A percentile compares a stretch with the other conserved stretches of the same genome.
phyloP scores from a whole-genome alignment of 768 basidiomycete genomes.

The Amanita pseudoporphyria region DNA sequence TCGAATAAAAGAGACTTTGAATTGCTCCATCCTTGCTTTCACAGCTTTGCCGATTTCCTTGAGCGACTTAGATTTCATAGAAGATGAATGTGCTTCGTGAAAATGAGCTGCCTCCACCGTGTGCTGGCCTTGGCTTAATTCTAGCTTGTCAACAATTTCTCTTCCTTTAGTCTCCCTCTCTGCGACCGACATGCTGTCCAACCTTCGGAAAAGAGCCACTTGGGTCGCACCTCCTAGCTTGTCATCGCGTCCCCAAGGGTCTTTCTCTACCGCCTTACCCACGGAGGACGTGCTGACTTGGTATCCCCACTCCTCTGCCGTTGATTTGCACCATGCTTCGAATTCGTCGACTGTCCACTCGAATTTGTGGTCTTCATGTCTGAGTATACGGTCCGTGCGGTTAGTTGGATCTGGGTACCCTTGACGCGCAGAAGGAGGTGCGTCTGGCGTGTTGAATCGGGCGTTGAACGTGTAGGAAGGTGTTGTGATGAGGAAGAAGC shows the following conservation, averaged over 20 bases:
- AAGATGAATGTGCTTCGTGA: constrained; percentile 41
- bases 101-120: constrained; percentile 34
- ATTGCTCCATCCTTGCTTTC: constrained; percentile 44
- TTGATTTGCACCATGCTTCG: constrained; percentile 42
- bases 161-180: constrained; percentile 31
- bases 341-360: constrained; percentile 84
- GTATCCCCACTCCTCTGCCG: constrained; percentile 66
- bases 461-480: constrained; percentile 80
- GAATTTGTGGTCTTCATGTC: constrained; percentile 81
- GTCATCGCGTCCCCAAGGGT: constrained; percentile 66
- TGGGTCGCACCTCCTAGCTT: constrained; percentile 60
- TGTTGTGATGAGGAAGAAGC: constrained; percentile 68
- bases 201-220: constrained; percentile 51
- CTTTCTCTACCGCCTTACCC: constrained; percentile 47
- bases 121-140: constrained; percentile 26
- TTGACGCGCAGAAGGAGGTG: constrained; percentile 28
- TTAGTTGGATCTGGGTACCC: constrained; percentile 70
- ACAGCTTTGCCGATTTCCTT: constrained; percentile 40
- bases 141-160: constrained; percentile 18
- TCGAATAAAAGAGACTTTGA: constrained; percentile 36
- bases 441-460: constrained; percentile 53
- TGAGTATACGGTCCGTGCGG: constrained; percentile 64
- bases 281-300: constrained; percentile 48
- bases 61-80: constrained; percentile 32
- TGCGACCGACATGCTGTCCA: constrained; percentile 21